Percentiles rank a stretch among this genome's conserved stretches.
These are phyloP conservation scores for Dispira parvispora DNA, from an alignment of 192 early-diverging fungal genomes.

Conservation along the genomic window DNA sequence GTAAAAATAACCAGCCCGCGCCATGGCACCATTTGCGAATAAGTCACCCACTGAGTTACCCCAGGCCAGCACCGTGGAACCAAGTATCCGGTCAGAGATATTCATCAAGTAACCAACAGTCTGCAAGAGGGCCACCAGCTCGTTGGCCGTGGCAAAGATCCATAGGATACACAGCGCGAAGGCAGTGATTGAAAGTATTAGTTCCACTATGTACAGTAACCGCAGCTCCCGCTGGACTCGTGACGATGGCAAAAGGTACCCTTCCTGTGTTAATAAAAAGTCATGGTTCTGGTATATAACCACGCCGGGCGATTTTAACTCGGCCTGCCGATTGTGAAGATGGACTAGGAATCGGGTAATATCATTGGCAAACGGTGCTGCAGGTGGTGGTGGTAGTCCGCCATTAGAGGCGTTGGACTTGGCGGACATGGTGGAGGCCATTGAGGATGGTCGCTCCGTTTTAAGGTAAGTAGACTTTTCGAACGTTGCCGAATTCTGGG, in stretches of 20 bases:
- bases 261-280: slow-evolving; percentile 1
- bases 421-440: background rate
- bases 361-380: background rate
- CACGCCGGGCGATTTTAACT: background rate
- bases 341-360: background rate
- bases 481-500: no score
- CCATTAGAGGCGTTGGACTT: background rate
- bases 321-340: background rate
- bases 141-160: slow-evolving; percentile 11
- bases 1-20: slow-evolving; percentile 10
- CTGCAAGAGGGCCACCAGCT: slow-evolving; percentile 6
- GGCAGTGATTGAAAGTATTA: background rate
- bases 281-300: background rate
- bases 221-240: background rate
- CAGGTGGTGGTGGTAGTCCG: background rate
- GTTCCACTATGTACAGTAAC: background rate
- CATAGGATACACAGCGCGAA: slow-evolving; percentile 4
- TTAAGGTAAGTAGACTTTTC: no score
- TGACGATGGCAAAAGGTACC: background rate
- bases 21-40: slow-evolving; percentile 9
- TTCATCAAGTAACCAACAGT: background rate
- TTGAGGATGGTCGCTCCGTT: background rate
- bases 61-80: slow-evolving; percentile 6
- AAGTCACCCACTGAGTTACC: slow-evolving; percentile 10
- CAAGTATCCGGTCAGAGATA: slow-evolving; percentile 1